Conservation (phyloP, 768 basidiomycete genomes). For the Nevesoporus exiguus region DNA sequence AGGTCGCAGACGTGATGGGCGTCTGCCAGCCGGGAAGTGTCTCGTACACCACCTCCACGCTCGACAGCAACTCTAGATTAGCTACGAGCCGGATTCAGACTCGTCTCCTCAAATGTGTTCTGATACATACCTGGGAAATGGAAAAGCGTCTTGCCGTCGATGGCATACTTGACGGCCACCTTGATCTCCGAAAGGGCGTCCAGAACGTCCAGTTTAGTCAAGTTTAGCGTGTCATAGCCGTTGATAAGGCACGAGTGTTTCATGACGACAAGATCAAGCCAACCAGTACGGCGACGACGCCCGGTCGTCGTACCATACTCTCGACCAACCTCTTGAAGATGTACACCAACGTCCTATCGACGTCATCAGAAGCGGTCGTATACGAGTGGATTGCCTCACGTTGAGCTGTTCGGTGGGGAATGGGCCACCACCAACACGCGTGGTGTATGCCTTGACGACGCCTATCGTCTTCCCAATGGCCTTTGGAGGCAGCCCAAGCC, state of each 20-base stretch:
- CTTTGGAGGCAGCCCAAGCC: slow-evolving; percentile 94
- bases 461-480: slow-evolving; percentile 84
- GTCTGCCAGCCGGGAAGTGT: slow-evolving; percentile 91
- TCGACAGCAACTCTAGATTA: slow-evolving; percentile 75
- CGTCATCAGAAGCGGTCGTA: not conserved
- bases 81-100: slow-evolving; percentile 42
- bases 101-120: not conserved
- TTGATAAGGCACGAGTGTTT: slow-evolving; percentile 92
- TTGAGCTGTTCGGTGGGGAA: slow-evolving; percentile 96
- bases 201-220: slow-evolving; percentile 95
- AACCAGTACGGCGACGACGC: slow-evolving; percentile 88
- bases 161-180: slow-evolving; percentile 73
- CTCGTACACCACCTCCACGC: slow-evolving; percentile 81
- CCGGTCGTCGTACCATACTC: slow-evolving; percentile 95
- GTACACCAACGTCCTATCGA: slow-evolving; percentile 69
- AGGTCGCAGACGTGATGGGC: slow-evolving; percentile 59
- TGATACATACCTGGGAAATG: slow-evolving; percentile 79
- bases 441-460: slow-evolving; percentile 97
- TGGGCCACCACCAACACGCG: slow-evolving; percentile 96
- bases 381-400: slow-evolving; percentile 41
- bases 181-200: slow-evolving; percentile 85
- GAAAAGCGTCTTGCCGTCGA: slow-evolving; percentile 72
- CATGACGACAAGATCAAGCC: slow-evolving; percentile 96
- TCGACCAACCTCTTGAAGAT: slow-evolving; percentile 89
- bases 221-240: slow-evolving; percentile 89